A percentile compares a stretch with the other conserved stretches of the same genome.
phyloP scores from a whole-genome alignment of 1,139 yeast genomes.

The Saccharomyces hybrid region DNA sequence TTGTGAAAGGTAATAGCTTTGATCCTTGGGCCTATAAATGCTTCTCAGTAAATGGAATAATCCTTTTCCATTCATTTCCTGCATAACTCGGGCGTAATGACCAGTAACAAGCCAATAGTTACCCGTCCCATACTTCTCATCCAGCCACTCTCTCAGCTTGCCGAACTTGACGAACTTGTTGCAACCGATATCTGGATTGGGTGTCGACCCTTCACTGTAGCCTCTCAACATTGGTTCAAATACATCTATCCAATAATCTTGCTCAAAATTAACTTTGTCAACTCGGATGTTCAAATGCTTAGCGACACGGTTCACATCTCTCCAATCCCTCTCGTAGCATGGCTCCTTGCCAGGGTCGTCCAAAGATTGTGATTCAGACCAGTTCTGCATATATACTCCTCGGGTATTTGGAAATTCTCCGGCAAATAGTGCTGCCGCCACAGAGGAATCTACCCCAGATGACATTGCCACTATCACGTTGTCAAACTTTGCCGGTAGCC shows the following conservation, averaged over 20 bases:
- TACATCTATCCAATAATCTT: conserved; percentile 86
- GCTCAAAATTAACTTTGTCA: conserved; percentile 74
- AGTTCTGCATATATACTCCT: conserved; percentile 90
- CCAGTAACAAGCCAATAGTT: conserved; percentile 92
- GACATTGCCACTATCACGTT: conserved; percentile 84
- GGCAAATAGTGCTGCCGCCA: conserved; percentile 69
- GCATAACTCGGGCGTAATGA: conserved; percentile 69
- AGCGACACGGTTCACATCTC: conserved; percentile 65
- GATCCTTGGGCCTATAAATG: conserved; percentile 62
- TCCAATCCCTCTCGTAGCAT: conserved; percentile 87
- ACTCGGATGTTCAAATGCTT: conserved; percentile 55
- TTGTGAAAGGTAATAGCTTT: conserved; percentile 79
- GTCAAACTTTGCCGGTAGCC: conserved; percentile 45
- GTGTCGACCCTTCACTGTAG: conserved; percentile 71
- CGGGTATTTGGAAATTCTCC: conserved; percentile 41
- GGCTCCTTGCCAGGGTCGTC: conserved; percentile 29
- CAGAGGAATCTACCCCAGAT: conserved; percentile 93
- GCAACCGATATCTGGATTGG: conserved; percentile 92
- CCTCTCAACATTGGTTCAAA: conserved; percentile 82
- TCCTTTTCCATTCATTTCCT: conserved; percentile 19
- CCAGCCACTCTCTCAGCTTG: conserved; percentile 49
- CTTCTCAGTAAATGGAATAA: conserved; percentile 52
- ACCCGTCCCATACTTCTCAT: conserved; percentile 31
- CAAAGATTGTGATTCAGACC: conserved; percentile 49
- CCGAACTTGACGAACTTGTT: conserved; percentile 86